Base-by-base conservation (phyloP, 306 rosid species). In the Begonia peltatifolia region DNA sequence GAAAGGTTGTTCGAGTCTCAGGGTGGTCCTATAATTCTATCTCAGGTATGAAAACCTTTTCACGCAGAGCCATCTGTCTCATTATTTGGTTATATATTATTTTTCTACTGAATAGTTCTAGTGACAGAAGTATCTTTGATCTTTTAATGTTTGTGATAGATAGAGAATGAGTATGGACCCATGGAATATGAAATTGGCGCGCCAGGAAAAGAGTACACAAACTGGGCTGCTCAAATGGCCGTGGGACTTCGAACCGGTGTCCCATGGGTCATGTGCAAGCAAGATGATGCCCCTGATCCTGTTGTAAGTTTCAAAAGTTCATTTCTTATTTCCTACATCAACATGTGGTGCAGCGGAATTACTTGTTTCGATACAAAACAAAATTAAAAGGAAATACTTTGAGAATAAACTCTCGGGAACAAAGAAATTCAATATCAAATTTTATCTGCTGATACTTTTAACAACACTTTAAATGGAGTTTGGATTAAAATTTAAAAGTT, bases 261-360 rank as follows among this genome's bases (percentile, higher is more conserved):
- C 63, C 99, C 99, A 8, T 90, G 99, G 99, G 79, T 90, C 61
- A 90, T 90, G 99, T 90, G 99, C 82, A 90, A 90, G 73, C 99
- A 90, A 75, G 99, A 90, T 62, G 99, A 90, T 70, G 99, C 99
- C 62, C 99, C 99, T 69, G 99, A 90, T 70, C 99, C 99, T 63
- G 12, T 90, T 63, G 99, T 86, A 72, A 83, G 96, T 53, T 15
- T 57, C 53, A 9, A 41, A 65, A 60, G 14, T 68, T 58, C 46
- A 16, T 54, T 59, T 47, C 62, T 54, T 62, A 35, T 44, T 43
- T 9, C 38, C 22, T 53, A 51, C 22, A 18, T 30, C 38, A 30
- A 30, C 3, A 30, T 30, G 7, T 30, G 38, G 38, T 30, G 38
- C 1, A 5, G 9, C 8, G 9, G 38, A 30, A 30, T 30, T 17